phyloP scores from a whole-genome alignment of 345 rosid species.

The Bruguiera sexangula region DNA sequence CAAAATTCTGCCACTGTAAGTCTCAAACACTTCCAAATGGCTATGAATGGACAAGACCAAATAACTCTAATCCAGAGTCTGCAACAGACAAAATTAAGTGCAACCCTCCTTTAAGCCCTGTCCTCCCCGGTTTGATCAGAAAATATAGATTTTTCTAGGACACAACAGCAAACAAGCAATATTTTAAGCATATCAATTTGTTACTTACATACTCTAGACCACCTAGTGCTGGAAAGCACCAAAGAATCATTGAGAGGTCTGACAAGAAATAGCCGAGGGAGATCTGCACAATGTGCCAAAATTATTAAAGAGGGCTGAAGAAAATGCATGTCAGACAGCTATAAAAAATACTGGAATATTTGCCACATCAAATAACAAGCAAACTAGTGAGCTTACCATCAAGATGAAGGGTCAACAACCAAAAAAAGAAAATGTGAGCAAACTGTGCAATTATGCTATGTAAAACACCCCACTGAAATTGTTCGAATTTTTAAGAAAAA shows the following conservation, averaged over 20 bases:
- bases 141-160: no score
- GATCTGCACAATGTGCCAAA: conserved; percentile 37
- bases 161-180: neutral
- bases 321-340: neutral
- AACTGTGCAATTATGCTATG: no score
- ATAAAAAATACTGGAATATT: neutral
- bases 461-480: no score
- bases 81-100: neutral
- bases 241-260: conserved; percentile 71
- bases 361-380: neutral
- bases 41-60: neutral
- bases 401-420: no score
- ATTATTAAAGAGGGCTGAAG: neutral
- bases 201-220: conserved; percentile 76
- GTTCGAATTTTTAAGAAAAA: no score
- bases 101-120: neutral
- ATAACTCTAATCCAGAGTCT: neutral
- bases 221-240: conserved; percentile 73
- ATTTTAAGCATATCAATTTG: neutral
- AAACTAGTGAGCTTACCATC: neutral
- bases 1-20: neutral
- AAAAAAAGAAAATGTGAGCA: no score
- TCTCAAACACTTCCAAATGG: neutral
- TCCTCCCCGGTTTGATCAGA: no score
- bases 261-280: conserved; percentile 78